Percentiles rank a stretch among this genome's conserved stretches.
Evolutionary conservation across 768 basidiomycete genomes (phyloP).

Genomic region (Termitomyces sp.): DNA sequence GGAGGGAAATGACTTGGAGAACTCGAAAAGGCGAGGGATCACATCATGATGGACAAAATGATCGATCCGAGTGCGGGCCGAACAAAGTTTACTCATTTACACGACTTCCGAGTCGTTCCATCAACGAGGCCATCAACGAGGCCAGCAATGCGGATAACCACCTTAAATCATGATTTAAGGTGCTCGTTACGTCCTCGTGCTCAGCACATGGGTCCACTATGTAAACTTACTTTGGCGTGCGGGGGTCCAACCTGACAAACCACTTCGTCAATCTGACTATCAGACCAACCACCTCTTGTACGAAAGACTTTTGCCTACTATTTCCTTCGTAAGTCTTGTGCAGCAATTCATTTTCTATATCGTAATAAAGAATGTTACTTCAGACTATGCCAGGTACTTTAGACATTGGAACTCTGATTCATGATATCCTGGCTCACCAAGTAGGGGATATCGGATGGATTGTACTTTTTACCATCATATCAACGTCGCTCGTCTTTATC

Average conservation of each 20-base stretch:
- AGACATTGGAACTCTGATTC: neutral
- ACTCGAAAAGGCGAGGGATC: too few species aligned
- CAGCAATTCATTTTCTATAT: neutral
- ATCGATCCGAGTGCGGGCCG: neutral
- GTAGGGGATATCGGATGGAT: conserved; percentile 14
- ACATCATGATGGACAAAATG: neutral
- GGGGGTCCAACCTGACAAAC: too few species aligned
- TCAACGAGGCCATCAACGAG: neutral
- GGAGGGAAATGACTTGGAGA: too few species aligned
- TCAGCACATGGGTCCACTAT: neutral
- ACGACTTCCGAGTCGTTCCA: neutral
- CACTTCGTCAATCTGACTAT: neutral
- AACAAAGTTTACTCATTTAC: neutral
- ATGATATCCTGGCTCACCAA: conserved; percentile 6
- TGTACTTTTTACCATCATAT: conserved; percentile 9
- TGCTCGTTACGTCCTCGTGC: neutral
- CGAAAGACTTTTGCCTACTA: neutral
- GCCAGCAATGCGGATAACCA: neutral
- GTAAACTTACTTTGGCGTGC: too few species aligned
- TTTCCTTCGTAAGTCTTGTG: neutral
- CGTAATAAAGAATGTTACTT: neutral
- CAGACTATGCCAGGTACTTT: neutral
- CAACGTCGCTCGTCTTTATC: conserved; percentile 13
- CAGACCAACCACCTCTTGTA: neutral
- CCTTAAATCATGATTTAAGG: neutral